A percentile compares a stretch with the other conserved stretches of the same genome.
phyloP scores from a whole-genome alignment of 1,284 basidiomycete genomes.

The Quambalaria eucalypti region DNA sequence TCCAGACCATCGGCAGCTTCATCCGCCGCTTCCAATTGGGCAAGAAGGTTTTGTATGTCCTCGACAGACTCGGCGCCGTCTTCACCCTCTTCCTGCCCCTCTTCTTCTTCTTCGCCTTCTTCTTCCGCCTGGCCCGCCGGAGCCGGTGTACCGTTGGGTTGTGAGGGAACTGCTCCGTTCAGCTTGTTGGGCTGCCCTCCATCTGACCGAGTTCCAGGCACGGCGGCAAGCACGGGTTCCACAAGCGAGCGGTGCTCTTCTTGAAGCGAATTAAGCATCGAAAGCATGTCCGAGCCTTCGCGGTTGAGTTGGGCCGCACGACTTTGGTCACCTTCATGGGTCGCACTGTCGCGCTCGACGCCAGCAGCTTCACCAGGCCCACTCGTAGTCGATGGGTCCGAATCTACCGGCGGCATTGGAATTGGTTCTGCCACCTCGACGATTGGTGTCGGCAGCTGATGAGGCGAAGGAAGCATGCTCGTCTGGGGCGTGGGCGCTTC shows the following conservation, averaged over 20 bases:
- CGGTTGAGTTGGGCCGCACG: background rate
- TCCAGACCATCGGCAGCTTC: conserved; percentile 22
- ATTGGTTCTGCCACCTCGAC: background rate
- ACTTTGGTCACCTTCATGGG: too few relatives aligned
- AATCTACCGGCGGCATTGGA: too few relatives aligned
- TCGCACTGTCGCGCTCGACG: background rate
- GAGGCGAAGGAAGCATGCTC: background rate
- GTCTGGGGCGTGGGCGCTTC: background rate
- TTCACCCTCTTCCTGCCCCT: conserved; percentile 2
- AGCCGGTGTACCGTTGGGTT: background rate
- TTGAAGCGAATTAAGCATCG: conserved; percentile 2
- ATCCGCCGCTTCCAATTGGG: conserved; percentile 14
- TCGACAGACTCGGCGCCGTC: conserved; percentile 11
- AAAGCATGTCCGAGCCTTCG: background rate
- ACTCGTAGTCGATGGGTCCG: background rate
- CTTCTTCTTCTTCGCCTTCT: conserved; percentile 2
- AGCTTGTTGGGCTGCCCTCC: background rate
- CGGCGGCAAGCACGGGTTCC: background rate
- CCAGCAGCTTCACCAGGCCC: background rate
- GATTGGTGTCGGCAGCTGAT: background rate
- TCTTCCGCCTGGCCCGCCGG: background rate
- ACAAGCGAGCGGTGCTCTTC: conserved; percentile 3
- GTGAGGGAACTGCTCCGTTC: background rate
- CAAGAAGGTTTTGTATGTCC: conserved; percentile 14
- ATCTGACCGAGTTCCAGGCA: too few relatives aligned